These are phyloP conservation scores for Apiospora kogelbergensis DNA, from an alignment of 2,329 filamentous ascomycete species.

Conservation along the genomic window DNA sequence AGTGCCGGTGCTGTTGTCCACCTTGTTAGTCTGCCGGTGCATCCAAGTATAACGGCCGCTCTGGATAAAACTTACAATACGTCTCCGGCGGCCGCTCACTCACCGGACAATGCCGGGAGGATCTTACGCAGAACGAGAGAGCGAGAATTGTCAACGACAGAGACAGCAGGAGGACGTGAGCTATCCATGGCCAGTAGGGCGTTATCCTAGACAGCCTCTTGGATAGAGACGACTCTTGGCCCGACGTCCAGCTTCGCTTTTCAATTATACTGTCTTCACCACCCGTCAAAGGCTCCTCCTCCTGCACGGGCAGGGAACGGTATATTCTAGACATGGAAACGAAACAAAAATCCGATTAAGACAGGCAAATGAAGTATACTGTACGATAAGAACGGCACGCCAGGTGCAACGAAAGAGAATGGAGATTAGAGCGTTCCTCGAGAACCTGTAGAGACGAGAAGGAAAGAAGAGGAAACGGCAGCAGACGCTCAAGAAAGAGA, in stretches of 20 bases:
- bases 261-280: constrained; percentile 25
- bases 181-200: constrained; percentile 40
- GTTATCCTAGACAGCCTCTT: constrained; percentile 21
- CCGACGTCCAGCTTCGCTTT: constrained; percentile 19
- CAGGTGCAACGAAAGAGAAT: constrained; percentile 26
- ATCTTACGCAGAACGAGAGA: constrained; percentile 38
- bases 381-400: constrained; percentile 21
- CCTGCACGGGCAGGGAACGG: constrained; percentile 35
- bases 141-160: constrained; percentile 40
- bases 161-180: constrained; percentile 39
- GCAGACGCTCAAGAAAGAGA: neutral
- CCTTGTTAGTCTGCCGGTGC: neutral
- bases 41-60: neutral
- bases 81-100: constrained; percentile 11
- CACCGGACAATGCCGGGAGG: constrained; percentile 23
- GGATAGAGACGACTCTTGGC: constrained; percentile 16
- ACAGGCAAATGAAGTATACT: constrained; percentile 3
- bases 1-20: constrained; percentile 44
- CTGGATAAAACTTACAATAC: constrained; percentile 39
- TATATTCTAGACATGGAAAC: constrained; percentile 35
- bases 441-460: neutral
- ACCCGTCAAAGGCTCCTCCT: constrained; percentile 35
- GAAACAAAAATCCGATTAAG: constrained; percentile 12
- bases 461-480: neutral
- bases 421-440: neutral